Evolutionary conservation across 805 yeast species (phyloP), one percentile per base, ranked within the genome.

Genomic region (Barnettozyma botsteinii): DNA sequence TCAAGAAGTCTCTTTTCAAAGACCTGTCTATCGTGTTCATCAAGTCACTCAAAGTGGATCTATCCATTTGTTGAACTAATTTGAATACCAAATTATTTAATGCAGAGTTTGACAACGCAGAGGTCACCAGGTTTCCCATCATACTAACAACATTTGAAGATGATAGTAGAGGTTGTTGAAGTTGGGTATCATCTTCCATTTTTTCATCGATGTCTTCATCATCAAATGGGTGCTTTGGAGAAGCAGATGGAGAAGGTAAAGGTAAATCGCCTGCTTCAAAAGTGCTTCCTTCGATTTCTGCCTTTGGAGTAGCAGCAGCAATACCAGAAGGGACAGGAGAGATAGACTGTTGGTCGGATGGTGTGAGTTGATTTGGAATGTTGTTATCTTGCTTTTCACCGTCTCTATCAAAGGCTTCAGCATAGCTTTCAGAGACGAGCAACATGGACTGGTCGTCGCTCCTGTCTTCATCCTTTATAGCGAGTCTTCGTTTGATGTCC

Each of bases 1-100:
- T 56, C 9, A 91, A 58, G 30, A 93, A 61, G 53, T 93, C 98
- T 53, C 91, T 75, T 49, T 77, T 75, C 53, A 93, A 69, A 10
- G 78, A 71, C 7, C 63, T 58, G 22, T 70, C 70, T 12, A 85
- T 65, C 3, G 72, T 51, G 12, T 71, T 69, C 23, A 73, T 69
- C 38, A 87, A 60, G 11, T 80, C 67, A 34, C 87, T 79, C 38
- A 87, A 65, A 5, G 85, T 69, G 15, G 72, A 57, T 37, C 93
- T 66, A 49, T 79, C 76, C 31, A 79, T 70, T 39, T 68, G 66
- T 44, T 77, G 77, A 25, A 87, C 59, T 33, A 85, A 58, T 44
- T 69, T 69, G 59, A 67, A 77, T 21, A 72, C 66, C 47, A 71
- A 70, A 56, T 72, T 74, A 56, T 65, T 72, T 45, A 64, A 73